Conservation (phyloP, 139 green algal species). For the Chlamydomonas incerta region DNA sequence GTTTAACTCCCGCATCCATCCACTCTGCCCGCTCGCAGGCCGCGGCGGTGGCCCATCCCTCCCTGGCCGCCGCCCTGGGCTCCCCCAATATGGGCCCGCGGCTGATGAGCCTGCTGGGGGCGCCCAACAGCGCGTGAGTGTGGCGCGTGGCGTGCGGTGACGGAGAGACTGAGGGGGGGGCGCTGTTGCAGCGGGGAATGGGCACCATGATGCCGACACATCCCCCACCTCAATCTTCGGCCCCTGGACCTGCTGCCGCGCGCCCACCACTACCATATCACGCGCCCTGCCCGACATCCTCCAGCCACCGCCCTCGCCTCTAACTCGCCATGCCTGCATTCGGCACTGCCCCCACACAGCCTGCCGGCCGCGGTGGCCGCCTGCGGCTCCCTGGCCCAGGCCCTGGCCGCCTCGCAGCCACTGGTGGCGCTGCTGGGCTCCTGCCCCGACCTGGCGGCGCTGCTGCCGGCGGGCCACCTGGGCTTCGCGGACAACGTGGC, state of each 20-base stretch:
- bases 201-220: too few species aligned
- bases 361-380: not conserved
- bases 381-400: not conserved
- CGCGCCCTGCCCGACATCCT: too few species aligned
- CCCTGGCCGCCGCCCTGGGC: conserved; percentile 9
- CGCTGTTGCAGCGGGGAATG: too few species aligned
- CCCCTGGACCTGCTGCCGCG: too few species aligned
- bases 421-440: not conserved
- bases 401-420: not conserved
- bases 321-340: not conserved
- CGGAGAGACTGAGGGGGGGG: too few species aligned
- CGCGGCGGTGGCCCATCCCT: not conserved
- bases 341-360: not conserved
- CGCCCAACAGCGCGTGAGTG: not conserved
- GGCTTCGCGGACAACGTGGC: not conserved
- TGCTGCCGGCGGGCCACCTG: not conserved
- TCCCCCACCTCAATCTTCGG: too few species aligned
- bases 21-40: not conserved
- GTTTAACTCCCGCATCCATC: not conserved
- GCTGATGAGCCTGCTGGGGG: conserved; percentile 9
- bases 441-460: not conserved
- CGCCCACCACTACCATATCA: too few species aligned
- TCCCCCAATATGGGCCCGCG: not conserved
- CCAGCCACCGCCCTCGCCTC: too few species aligned
- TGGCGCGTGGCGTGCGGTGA: not conserved